Evolutionary conservation across 441 rosid genomes (phyloP).

Genomic region (Jatropha podagrica): DNA sequence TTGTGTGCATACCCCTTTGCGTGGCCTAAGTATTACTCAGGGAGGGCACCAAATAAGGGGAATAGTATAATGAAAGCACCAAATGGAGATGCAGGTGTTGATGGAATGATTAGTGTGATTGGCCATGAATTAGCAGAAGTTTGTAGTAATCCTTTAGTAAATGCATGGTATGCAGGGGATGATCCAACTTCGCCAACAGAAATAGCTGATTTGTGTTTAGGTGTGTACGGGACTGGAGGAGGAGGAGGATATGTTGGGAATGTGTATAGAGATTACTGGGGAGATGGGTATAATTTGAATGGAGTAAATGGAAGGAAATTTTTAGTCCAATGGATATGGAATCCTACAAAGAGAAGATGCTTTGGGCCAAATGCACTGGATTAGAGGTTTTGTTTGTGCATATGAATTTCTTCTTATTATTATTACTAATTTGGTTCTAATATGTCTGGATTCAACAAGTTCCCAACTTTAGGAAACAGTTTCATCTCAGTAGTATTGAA

Average conservation of each 20-base stretch:
- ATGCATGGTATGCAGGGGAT: slow-evolving; percentile 65
- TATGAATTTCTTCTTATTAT: no score
- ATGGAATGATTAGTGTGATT: slow-evolving; percentile 70
- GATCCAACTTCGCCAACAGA: slow-evolving; percentile 60
- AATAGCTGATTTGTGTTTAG: slow-evolving; percentile 60
- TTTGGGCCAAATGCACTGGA: slow-evolving; percentile 63
- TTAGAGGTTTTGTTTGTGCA: slow-evolving; percentile 12
- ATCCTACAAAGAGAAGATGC: slow-evolving; percentile 48
- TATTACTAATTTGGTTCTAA: no score
- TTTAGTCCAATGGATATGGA: slow-evolving; percentile 67
- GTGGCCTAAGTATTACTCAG: slow-evolving; percentile 43
- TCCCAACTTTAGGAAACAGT: no score
- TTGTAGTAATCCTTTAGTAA: slow-evolving; percentile 56
- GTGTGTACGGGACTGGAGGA: slow-evolving; percentile 56
- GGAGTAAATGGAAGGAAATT: slow-evolving; percentile 55
- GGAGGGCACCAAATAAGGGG: slow-evolving; percentile 43
- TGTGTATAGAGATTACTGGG: slow-evolving; percentile 45
- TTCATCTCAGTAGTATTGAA: no score
- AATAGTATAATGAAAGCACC: slow-evolving; percentile 46
- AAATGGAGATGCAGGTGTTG: slow-evolving; percentile 56
- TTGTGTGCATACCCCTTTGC: slow-evolving; percentile 69
- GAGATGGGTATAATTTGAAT: slow-evolving; percentile 54
- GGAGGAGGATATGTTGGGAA: slow-evolving; percentile 61
- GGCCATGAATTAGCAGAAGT: slow-evolving; percentile 69
- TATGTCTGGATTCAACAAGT: no score